phyloP scores from a whole-genome alignment of 129 eudicot species.

The Tagetes patula region DNA sequence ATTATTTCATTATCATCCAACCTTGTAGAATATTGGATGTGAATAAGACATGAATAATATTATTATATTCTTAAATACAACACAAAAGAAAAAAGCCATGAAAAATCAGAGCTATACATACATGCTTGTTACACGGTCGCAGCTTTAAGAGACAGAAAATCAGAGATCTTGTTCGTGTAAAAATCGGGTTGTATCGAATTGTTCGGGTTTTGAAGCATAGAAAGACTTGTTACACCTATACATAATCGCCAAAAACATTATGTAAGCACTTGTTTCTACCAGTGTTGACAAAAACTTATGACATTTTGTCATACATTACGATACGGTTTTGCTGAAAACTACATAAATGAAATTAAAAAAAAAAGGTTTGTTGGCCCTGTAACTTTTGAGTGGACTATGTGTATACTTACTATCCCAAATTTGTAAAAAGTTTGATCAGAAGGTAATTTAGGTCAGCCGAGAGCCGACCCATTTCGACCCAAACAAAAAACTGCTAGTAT shows the following conservation, averaged over 20 bases:
- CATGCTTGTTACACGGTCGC: constrained; percentile 53
- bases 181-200: constrained; percentile 93
- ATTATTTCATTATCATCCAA: constrained; percentile 12
- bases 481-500: too few relatives aligned
- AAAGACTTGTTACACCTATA: constrained; percentile 78
- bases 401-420: not conserved
- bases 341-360: not conserved
- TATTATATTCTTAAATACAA: constrained; percentile 7
- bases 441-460: not conserved
- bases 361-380: too few relatives aligned
- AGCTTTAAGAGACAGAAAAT: constrained; percentile 79
- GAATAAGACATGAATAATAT: constrained; percentile 7
- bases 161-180: constrained; percentile 92
- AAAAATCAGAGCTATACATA: not conserved
- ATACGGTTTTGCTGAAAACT: not conserved
- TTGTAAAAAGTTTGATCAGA: not conserved
- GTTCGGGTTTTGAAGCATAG: constrained; percentile 83
- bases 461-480: not conserved
- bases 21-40: constrained; percentile 7
- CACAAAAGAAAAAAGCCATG: constrained; percentile 9
- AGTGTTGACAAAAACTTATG: too few relatives aligned
- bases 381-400: not conserved
- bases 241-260: not conserved
- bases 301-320: too few relatives aligned
- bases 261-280: too few relatives aligned